Conservation (phyloP, 495 filamentous ascomycete genomes). For the Podospora bellae-mahoneyi region DNA sequence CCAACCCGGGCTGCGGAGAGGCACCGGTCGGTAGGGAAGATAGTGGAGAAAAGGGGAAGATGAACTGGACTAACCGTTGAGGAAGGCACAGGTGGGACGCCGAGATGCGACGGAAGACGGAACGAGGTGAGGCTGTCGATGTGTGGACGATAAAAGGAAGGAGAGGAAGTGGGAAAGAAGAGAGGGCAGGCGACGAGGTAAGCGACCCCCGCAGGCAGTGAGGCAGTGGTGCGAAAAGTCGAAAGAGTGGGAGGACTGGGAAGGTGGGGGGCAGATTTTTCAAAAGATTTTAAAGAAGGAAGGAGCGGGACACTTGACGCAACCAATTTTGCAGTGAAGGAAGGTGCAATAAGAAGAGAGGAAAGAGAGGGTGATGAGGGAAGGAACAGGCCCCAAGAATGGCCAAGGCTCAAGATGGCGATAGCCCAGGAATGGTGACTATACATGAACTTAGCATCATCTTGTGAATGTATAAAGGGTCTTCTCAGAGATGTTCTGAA, state of each 20-base stretch:
- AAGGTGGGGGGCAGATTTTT: not conserved
- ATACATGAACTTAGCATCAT: not conserved
- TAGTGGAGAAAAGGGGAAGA: not conserved
- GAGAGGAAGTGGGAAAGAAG: not conserved
- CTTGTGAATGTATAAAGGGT: not conserved
- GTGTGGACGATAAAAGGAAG: not conserved
- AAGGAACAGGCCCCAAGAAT: not conserved
- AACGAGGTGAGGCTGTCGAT: not conserved
- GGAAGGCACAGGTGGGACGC: not conserved
- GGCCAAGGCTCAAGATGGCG: too few species aligned
- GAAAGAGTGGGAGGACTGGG: not conserved
- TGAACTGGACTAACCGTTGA: not conserved
- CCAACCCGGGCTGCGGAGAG: not conserved
- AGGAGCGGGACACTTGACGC: not conserved
- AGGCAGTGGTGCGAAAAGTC: not conserved
- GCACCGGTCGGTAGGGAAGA: not conserved
- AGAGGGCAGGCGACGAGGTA: not conserved
- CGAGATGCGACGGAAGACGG: not conserved
- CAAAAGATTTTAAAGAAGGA: not conserved
- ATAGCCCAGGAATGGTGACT: not conserved
- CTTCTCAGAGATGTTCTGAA: not conserved
- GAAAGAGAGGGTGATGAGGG: not conserved
- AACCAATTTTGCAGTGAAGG: not conserved
- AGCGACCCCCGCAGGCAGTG: too few species aligned
- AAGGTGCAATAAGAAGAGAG: not conserved